Evolutionary conservation across 352 stramenopile genomes (phyloP).

Genomic region (Elongisporangium prolatum): DNA sequence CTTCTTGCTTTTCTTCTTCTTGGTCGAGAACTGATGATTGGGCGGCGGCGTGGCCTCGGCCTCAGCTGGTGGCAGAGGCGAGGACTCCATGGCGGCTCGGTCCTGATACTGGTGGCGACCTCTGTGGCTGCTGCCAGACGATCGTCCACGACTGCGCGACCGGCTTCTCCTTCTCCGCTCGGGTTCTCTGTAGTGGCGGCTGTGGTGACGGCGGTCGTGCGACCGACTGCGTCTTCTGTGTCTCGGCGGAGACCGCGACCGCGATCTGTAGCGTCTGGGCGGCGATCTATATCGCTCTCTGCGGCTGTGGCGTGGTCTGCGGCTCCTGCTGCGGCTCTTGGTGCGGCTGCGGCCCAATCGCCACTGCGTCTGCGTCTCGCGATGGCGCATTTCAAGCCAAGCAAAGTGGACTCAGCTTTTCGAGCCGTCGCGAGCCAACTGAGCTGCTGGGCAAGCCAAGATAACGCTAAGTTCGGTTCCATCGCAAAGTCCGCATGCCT

Average conservation of each 20-base stretch:
- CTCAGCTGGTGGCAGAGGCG: constrained; percentile 3
- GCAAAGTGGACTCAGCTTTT: not conserved
- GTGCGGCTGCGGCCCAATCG: constrained; percentile 1
- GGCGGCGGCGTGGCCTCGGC: not conserved
- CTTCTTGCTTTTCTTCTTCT: constrained; percentile 1
- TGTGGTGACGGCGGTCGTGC: constrained; percentile 1
- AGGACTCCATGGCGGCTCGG: constrained; percentile 1
- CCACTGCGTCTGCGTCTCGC: not conserved
- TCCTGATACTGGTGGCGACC: not conserved
- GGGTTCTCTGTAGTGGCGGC: constrained; percentile 2
- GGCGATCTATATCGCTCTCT: constrained; percentile 2
- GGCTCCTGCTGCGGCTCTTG: constrained; percentile 3
- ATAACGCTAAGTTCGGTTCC: not conserved
- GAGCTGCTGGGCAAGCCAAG: not conserved
- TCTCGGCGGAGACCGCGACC: constrained; percentile 7
- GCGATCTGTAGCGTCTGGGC: constrained; percentile 3
- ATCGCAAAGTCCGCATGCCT: not conserved
- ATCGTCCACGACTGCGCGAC: constrained; percentile 12
- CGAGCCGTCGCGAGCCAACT: not conserved
- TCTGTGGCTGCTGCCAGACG: not conserved
- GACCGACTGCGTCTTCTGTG: constrained; percentile 5
- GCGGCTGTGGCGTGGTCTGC: constrained; percentile 1
- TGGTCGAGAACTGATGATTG: not conserved
- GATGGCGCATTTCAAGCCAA: not conserved
- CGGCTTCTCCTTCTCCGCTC: constrained; percentile 3